Evolutionary conservation across 441 rosid species (phyloP).

Genomic region (Erodium chrysanthum): DNA sequence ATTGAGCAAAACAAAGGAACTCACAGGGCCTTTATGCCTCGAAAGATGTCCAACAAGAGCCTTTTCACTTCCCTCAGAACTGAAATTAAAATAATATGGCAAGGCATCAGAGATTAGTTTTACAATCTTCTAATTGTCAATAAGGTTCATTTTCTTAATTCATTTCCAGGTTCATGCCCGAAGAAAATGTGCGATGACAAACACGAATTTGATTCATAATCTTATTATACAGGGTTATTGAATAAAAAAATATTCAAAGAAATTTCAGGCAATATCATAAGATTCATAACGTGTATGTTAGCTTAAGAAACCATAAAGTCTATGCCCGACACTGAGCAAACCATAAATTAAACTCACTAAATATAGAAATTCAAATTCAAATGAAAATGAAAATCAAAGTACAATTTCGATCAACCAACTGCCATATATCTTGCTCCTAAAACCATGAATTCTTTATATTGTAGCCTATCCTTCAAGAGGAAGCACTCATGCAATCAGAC

Average conservation of each 20-base stretch:
- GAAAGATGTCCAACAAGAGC: constrained; percentile 66
- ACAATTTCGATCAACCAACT: neutral
- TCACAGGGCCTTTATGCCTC: constrained; percentile 90
- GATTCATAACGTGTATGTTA: neutral
- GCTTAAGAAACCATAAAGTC: neutral
- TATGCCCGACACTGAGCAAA: neutral
- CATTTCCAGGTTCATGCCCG: no score
- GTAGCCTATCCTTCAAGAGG: neutral
- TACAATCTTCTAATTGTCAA: neutral
- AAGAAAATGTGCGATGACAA: neutral
- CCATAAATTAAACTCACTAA: neutral
- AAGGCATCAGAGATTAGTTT: neutral
- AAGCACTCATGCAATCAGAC: neutral
- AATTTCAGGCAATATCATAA: neutral
- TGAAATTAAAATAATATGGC: constrained; percentile 23
- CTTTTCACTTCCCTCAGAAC: constrained; percentile 43
- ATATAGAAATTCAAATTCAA: neutral
- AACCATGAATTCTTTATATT: neutral
- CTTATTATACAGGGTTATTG: no score
- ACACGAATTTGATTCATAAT: neutral
- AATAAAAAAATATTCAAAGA: neutral
- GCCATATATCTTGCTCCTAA: neutral
- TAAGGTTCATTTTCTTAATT: neutral
- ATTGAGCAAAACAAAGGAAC: constrained; percentile 26
- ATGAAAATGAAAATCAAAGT: neutral